A percentile compares a stretch with the other conserved stretches of the same genome.
These are phyloP conservation scores for Trifolium pratense DNA, from an alignment of 306 rosid species.

Conservation along the genomic window DNA sequence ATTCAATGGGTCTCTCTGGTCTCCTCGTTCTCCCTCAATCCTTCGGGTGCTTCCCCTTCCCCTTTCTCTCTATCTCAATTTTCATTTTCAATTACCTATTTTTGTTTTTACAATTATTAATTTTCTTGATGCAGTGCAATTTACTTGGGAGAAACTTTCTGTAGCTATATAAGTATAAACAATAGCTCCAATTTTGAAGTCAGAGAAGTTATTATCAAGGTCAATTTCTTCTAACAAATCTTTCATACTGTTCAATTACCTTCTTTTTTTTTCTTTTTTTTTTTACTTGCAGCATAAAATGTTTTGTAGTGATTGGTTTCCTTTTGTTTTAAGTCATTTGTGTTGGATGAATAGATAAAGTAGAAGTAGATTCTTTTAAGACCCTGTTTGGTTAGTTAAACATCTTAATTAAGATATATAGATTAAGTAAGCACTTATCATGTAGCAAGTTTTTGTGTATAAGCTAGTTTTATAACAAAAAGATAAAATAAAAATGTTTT, in stretches of 20 bases:
- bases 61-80: neutral
- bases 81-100: neutral
- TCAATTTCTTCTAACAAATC: constrained; percentile 12
- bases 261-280: neutral
- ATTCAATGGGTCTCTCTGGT: constrained; percentile 88
- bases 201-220: constrained; percentile 83
- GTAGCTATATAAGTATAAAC: constrained; percentile 91
- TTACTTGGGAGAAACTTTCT: constrained; percentile 94
- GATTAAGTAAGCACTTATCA: too few relatives aligned
- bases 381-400: neutral
- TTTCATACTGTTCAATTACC: neutral
- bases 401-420: neutral
- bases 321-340: neutral
- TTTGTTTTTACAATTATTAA: neutral
- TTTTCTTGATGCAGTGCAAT: constrained; percentile 70
- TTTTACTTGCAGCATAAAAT: neutral
- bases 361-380: neutral
- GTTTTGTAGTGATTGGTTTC: constrained; percentile 1
- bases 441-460: too few relatives aligned
- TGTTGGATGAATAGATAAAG: constrained; percentile 26
- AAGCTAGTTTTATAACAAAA: neutral
- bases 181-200: constrained; percentile 92
- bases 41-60: constrained; percentile 62
- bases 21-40: constrained; percentile 99
- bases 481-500: too few relatives aligned